Conservation (phyloP, 164 flowering plant species). For the Cinnamomum micranthum region DNA sequence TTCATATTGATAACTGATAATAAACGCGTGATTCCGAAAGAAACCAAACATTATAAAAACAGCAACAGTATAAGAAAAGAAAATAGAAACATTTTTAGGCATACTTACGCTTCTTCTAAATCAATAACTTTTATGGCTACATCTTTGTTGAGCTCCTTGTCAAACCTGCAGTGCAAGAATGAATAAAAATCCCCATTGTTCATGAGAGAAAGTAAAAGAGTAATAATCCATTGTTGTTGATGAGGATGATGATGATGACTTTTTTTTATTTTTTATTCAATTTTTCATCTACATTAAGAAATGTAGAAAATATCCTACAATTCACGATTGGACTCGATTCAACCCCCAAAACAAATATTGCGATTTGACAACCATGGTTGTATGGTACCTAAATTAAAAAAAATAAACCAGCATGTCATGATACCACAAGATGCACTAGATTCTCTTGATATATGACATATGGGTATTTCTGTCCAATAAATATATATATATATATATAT, state of each 20-base stretch:
- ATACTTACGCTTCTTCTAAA: conserved; percentile 95
- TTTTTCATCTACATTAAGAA: background rate
- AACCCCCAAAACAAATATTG: too few relatives aligned
- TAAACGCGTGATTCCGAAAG: background rate
- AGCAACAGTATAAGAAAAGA: background rate
- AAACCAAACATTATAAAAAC: background rate
- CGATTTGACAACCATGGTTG: too few relatives aligned
- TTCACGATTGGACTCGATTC: background rate
- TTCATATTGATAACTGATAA: background rate
- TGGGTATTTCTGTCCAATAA: too few relatives aligned
- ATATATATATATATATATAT: too few relatives aligned
- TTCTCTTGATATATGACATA: too few relatives aligned
- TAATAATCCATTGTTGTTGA: background rate
- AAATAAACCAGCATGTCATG: too few relatives aligned
- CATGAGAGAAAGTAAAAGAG: background rate
- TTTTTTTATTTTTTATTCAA: background rate
- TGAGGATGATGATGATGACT: background rate
- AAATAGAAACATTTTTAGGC: background rate
- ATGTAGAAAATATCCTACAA: background rate
- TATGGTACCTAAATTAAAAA: too few relatives aligned
- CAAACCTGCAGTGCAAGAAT: conserved; percentile 62
- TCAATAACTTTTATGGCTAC: conserved; percentile 98
- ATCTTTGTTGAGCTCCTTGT: conserved; percentile 82
- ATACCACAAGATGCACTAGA: too few relatives aligned
- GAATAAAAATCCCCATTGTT: background rate